Percentiles rank a stretch among this genome's conserved stretches.
Evolutionary conservation across 805 yeast genomes (phyloP).

Genomic region (Candida chauliodis): DNA sequence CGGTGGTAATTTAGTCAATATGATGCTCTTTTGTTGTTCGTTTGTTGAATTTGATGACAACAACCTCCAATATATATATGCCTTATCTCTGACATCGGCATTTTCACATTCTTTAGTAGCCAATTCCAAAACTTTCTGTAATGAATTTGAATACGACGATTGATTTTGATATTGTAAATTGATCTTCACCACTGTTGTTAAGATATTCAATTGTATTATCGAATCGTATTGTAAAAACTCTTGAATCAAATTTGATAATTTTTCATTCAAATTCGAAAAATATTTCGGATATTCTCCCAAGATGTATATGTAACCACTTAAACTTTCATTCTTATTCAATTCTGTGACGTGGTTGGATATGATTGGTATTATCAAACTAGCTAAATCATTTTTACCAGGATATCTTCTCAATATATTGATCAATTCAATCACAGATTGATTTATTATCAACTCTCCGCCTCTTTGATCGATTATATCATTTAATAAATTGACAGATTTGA

Average conservation of each 20-base stretch:
- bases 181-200: conserved; percentile 62
- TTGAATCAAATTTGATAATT: conserved; percentile 44
- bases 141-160: conserved; percentile 30
- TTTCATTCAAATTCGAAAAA: conserved; percentile 50
- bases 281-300: conserved; percentile 67
- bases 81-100: conserved; percentile 77
- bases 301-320: conserved; percentile 64
- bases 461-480: conserved; percentile 61
- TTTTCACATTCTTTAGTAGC: conserved; percentile 66
- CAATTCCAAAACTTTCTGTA: conserved; percentile 58
- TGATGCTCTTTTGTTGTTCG: conserved; percentile 47
- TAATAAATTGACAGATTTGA: conserved; percentile 56
- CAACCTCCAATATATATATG: conserved; percentile 76
- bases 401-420: conserved; percentile 66
- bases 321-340: conserved; percentile 47
- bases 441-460: conserved; percentile 55
- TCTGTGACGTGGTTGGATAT: conserved; percentile 47
- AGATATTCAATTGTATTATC: conserved; percentile 53
- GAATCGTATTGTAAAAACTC: conserved; percentile 59
- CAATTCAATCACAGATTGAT: conserved; percentile 59
- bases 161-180: conserved; percentile 20
- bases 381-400: conserved; percentile 47
- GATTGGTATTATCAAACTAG: conserved; percentile 53
- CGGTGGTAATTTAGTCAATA: conserved; percentile 63
- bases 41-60: conserved; percentile 45